phyloP scores from a whole-genome alignment of 306 rosid genomes.

The Rosa multiflora region DNA sequence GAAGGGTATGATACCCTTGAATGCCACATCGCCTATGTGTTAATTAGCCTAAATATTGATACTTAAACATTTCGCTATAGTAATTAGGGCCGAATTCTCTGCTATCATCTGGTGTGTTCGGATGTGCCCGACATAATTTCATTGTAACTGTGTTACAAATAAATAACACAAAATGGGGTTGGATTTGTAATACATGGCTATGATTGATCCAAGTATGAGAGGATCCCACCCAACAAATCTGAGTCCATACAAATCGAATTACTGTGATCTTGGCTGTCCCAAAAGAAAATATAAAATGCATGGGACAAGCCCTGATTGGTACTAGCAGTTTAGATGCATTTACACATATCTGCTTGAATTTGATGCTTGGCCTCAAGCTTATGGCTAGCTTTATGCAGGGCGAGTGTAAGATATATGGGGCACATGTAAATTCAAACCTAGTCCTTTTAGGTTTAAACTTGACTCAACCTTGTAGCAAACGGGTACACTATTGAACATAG shows the following conservation, averaged over 20 bases:
- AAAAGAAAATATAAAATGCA: not conserved
- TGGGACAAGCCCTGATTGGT: not conserved
- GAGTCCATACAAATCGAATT: not conserved
- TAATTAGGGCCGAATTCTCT: too few species aligned
- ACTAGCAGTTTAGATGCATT: not conserved
- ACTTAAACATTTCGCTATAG: not conserved
- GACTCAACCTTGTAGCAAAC: slow-evolving; percentile 5
- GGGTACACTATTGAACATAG: not conserved
- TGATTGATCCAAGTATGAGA: too few species aligned
- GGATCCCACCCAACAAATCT: not conserved
- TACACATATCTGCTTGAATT: not conserved
- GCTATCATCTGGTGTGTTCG: too few species aligned
- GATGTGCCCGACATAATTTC: too few species aligned
- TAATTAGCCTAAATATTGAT: not conserved
- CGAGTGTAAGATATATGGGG: not conserved
- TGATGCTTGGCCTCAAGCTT: not conserved
- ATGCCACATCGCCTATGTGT: not conserved
- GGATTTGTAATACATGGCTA: too few species aligned
- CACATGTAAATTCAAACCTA: not conserved
- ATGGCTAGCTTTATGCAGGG: not conserved
- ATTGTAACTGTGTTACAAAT: too few species aligned
- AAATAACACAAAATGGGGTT: too few species aligned
- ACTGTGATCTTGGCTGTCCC: not conserved
- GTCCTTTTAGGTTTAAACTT: not conserved
- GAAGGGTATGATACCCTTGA: slow-evolving; percentile 7